Conservation (phyloP, 306 rosid species). For the Hylodesmum podocarpum region DNA sequence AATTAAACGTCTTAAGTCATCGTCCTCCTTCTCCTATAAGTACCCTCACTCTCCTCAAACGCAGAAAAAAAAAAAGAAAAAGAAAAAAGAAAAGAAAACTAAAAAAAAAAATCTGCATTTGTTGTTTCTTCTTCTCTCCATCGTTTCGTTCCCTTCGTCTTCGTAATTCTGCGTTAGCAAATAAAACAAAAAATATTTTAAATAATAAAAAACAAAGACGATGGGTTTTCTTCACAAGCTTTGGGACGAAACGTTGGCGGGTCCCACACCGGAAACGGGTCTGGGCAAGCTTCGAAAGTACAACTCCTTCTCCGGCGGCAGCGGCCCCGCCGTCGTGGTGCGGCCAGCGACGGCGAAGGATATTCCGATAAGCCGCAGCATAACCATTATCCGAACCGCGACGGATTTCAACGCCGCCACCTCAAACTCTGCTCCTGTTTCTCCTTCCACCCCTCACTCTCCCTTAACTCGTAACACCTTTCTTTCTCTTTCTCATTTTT, state of each 20-base stretch:
- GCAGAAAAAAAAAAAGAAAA: not conserved
- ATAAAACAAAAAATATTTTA: not conserved
- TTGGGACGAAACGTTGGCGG: slow-evolving; percentile 98
- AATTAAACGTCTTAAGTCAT: slow-evolving; percentile 2
- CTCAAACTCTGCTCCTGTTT: slow-evolving; percentile 28
- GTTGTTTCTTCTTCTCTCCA: slow-evolving; percentile 26
- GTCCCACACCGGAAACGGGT: slow-evolving; percentile 90
- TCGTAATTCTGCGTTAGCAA: slow-evolving; percentile 20
- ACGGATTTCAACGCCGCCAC: not conserved
- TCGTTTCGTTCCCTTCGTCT: slow-evolving; percentile 53
- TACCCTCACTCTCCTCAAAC: slow-evolving; percentile 15
- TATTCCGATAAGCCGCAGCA: slow-evolving; percentile 58
- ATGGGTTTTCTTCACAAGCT: slow-evolving; percentile 89
- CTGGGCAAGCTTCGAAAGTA: slow-evolving; percentile 81
- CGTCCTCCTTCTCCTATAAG: slow-evolving; percentile 38
- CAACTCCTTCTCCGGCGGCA: slow-evolving; percentile 45
- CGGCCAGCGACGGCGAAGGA: slow-evolving; percentile 34
- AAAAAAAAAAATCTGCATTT: not conserved
- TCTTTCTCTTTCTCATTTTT: not conserved
- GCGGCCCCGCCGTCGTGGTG: too few relatives aligned
- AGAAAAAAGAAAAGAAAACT: not conserved
- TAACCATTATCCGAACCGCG: slow-evolving; percentile 55
- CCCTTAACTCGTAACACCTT: slow-evolving; percentile 56
- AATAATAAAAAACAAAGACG: not conserved
- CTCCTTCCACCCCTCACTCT: slow-evolving; percentile 59